Conservation (phyloP, 192 early-diverging fungal species). For the Geosiphon pyriformis region DNA sequence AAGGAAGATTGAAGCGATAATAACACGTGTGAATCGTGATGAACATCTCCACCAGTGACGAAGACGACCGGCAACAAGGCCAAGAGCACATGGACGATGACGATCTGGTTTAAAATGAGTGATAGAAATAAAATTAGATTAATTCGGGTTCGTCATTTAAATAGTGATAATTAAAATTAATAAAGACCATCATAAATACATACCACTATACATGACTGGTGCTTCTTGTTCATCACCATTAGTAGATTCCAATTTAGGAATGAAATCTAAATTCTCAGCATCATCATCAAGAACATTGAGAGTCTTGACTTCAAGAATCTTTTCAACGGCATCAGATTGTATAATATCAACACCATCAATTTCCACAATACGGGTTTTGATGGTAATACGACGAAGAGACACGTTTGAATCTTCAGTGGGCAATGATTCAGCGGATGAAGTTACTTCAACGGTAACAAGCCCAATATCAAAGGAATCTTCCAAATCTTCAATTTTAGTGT, state of each 20-base stretch:
- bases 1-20: slow-evolving; percentile 7
- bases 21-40: not conserved
- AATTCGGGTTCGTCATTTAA: too few species aligned
- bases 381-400: slow-evolving; percentile 42
- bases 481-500: slow-evolving; percentile 35
- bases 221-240: too few species aligned
- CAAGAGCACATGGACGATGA: not conserved
- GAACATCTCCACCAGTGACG: slow-evolving; percentile 18
- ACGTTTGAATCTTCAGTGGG: slow-evolving; percentile 33
- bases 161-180: too few species aligned
- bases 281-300: slow-evolving; percentile 31
- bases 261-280: not conserved
- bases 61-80: not conserved
- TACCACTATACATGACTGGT: too few species aligned
- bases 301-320: slow-evolving; percentile 51
- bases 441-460: slow-evolving; percentile 51
- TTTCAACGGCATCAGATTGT: slow-evolving; percentile 48
- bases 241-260: not conserved
- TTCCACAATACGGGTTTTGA: slow-evolving; percentile 45
- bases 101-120: too few species aligned
- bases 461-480: slow-evolving; percentile 46
- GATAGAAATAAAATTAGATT: too few species aligned
- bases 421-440: slow-evolving; percentile 39
- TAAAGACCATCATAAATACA: too few species aligned
- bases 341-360: slow-evolving; percentile 48